Evolutionary conservation across 2,329 filamentous ascomycete species (phyloP).

Genomic region (Shiraia sp.): DNA sequence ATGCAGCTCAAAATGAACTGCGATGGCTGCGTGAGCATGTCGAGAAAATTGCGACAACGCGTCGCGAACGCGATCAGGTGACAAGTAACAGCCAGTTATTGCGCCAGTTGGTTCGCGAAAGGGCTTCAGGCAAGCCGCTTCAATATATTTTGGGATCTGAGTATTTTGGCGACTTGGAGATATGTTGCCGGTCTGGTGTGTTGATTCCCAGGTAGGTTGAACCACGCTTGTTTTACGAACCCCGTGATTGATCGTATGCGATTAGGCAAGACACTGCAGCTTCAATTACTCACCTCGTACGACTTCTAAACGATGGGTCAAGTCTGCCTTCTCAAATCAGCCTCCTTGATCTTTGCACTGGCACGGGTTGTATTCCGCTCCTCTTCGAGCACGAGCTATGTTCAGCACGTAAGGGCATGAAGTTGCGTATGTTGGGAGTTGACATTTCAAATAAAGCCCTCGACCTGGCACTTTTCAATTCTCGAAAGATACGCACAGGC

Average conservation of each 20-base stretch:
- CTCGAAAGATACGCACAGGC: conserved; percentile 45
- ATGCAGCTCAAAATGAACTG: conserved; percentile 69
- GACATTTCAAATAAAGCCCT: conserved; percentile 74
- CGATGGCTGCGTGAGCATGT: conserved; percentile 71
- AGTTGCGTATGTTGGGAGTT: conserved; percentile 65
- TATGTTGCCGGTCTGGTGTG: conserved; percentile 75
- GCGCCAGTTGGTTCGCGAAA: conserved; percentile 32
- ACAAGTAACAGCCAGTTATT: conserved; percentile 25
- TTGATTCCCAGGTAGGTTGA: conserved; percentile 73
- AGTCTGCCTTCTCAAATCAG: conserved; percentile 50
- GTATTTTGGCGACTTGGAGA: conserved; percentile 82
- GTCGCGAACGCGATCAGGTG: conserved; percentile 19
- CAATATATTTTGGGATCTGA: conserved; percentile 90
- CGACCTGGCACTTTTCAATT: conserved; percentile 66
- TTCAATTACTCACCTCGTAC: conserved; percentile 37
- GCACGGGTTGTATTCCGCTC: conserved; percentile 87
- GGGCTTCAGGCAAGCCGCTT: conserved; percentile 71
- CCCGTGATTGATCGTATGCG: conserved; percentile 12
- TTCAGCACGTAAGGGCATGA: conserved; percentile 25
- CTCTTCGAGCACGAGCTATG: conserved; percentile 68
- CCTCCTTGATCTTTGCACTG: conserved; percentile 86
- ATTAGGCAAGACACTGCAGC: conserved; percentile 53
- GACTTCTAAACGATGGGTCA: conserved; percentile 26
- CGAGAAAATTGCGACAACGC: conserved; percentile 25
- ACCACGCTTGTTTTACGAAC: conserved; percentile 18